Evolutionary conservation across 805 yeast genomes (phyloP).

Genomic region (Candida nitratophila): DNA sequence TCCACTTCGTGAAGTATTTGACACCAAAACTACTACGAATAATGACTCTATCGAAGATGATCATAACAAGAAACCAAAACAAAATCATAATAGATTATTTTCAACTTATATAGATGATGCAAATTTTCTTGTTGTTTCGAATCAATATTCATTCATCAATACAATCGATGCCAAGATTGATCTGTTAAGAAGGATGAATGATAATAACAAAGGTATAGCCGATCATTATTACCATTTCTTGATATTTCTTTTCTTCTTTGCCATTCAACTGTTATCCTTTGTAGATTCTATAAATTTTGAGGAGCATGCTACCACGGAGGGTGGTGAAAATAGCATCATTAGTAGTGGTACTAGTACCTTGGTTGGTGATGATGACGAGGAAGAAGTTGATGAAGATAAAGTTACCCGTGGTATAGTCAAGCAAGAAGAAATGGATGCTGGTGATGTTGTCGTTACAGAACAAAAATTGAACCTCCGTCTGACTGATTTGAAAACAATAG

Average conservation of each 20-base stretch:
- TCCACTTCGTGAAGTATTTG: too few species aligned
- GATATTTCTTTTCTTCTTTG: slow-evolving; percentile 3
- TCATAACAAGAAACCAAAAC: not conserved
- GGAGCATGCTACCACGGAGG: too few species aligned
- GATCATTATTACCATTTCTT: not conserved
- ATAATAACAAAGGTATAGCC: not conserved
- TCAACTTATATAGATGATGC: not conserved
- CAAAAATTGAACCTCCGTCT: not conserved
- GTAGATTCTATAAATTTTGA: slow-evolving; percentile 2
- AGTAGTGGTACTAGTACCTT: too few species aligned
- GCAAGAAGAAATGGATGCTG: not conserved
- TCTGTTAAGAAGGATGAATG: not conserved
- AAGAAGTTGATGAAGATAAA: too few species aligned
- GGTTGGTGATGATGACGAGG: too few species aligned
- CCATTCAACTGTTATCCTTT: slow-evolving; percentile 3
- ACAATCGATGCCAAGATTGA: not conserved
- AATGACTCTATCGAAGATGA: too few species aligned
- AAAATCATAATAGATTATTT: not conserved
- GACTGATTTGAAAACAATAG: not conserved
- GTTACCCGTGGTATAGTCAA: too few species aligned
- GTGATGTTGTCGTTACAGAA: too few species aligned
- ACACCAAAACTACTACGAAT: too few species aligned
- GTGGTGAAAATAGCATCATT: too few species aligned
- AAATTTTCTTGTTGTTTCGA: not conserved
- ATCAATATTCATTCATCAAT: not conserved